phyloP scores from a whole-genome alignment of 2,329 filamentous ascomycete genomes.

The Sodiomyces alkalinus region DNA sequence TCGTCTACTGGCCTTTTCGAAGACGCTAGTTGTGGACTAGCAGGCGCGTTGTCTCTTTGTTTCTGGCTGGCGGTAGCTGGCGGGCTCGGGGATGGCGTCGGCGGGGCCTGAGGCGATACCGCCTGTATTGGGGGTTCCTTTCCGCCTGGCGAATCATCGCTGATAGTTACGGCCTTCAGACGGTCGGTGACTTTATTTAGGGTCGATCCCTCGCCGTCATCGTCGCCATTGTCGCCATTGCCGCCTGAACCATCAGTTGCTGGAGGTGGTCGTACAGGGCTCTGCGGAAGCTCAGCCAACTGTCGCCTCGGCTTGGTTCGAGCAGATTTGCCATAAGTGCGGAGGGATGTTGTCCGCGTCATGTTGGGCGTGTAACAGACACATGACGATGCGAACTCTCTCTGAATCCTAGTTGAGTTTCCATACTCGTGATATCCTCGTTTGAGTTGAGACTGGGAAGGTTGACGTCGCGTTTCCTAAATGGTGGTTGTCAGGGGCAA shows the following conservation, averaged over 20 bases:
- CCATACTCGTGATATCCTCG: no score
- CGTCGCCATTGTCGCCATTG: slow-evolving; percentile 1
- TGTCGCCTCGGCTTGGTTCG: slow-evolving; percentile 30
- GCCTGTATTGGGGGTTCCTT: background rate
- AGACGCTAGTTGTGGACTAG: background rate
- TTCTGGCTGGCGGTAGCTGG: background rate
- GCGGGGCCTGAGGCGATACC: background rate
- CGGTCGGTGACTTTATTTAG: slow-evolving; percentile 19
- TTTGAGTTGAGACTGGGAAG: no score
- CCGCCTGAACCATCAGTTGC: background rate
- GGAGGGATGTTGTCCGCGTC: slow-evolving; percentile 8
- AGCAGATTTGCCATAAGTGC: slow-evolving; percentile 37
- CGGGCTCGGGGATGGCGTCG: background rate
- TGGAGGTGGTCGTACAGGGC: slow-evolving; percentile 23
- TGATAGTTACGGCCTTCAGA: slow-evolving; percentile 16
- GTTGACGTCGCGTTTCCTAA: no score
- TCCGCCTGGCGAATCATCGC: slow-evolving; percentile 6
- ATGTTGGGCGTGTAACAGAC: background rate
- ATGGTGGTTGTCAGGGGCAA: background rate
- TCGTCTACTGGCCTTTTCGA: slow-evolving; percentile 4
- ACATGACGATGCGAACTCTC: no score
- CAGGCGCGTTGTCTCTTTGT: background rate
- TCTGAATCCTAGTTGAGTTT: no score
- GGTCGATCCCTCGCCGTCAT: slow-evolving; percentile 4
- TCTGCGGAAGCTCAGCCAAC: slow-evolving; percentile 36